Evolutionary conservation across 2,329 filamentous ascomycete species (phyloP).

Genomic region (Chrysosporium queenslandicum): DNA sequence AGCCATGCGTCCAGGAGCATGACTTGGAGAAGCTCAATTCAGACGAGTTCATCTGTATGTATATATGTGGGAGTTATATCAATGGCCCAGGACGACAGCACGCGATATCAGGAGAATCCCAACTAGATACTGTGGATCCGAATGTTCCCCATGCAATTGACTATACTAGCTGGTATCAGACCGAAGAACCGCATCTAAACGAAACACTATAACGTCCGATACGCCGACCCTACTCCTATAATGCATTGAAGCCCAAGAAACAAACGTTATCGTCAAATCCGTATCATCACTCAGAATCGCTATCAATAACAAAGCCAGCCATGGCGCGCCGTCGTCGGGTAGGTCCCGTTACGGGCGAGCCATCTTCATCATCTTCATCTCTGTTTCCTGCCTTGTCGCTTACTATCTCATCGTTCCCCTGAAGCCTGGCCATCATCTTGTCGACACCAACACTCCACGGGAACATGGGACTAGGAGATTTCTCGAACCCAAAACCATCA

Average conservation of each 20-base stretch:
- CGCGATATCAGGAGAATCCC: too few species aligned
- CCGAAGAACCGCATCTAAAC: not conserved
- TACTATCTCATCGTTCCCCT: not conserved
- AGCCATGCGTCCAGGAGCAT: too few species aligned
- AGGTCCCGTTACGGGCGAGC: constrained; percentile 21
- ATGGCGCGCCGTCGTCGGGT: constrained; percentile 27
- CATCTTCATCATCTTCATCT: constrained; percentile 27
- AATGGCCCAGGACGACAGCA: too few species aligned
- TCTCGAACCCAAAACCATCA: constrained; percentile 26
- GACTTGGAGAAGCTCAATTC: too few species aligned
- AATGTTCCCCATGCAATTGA: too few species aligned
- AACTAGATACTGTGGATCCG: too few species aligned
- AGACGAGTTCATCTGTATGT: too few species aligned
- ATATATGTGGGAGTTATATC: too few species aligned
- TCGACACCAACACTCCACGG: constrained; percentile 7
- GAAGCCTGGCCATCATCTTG: constrained; percentile 7
- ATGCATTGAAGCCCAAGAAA: not conserved
- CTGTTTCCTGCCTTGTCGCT: not conserved
- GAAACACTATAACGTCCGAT: not conserved
- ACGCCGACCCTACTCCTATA: constrained; percentile 11
- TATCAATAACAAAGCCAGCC: constrained; percentile 36
- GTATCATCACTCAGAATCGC: constrained; percentile 32
- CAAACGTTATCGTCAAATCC: constrained; percentile 4
- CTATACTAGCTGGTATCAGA: not conserved
- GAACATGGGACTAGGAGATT: constrained; percentile 5